Base-by-base conservation (phyloP, 1,284 basidiomycete genomes). In the Mycena sp. region DNA sequence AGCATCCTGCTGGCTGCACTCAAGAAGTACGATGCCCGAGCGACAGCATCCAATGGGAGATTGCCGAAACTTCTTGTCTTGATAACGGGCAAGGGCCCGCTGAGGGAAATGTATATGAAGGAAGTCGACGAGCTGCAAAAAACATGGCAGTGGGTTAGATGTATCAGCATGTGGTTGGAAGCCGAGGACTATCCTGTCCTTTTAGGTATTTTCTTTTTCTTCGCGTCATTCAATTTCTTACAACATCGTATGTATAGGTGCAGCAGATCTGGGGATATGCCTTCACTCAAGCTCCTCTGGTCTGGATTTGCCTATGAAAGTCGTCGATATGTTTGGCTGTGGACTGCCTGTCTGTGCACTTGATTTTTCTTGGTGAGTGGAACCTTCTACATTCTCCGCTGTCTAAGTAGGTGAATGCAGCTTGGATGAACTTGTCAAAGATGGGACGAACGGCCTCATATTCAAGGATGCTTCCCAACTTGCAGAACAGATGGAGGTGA, bases 251-350 rank as follows among this genome's bases (percentile, higher is more conserved):
- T 19, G 56, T 61, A n/a, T 62, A 94, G 94, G 97, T 28, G 92
- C 93, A 4, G 95, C 96, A 3, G 96, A 99, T 76, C 71, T 99
- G 19, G 98, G 98, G 1, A 86, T 99, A 50, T 95, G 90, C 61
- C 80, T 99, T 59, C 98, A 99, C 76, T 87, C 90, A 17, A 95
- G 93, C 74, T 96, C 94, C 1, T 97, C 94, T 0, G 93, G 88
- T 0, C 79, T 97, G 46, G 98, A 99, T 77, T 81, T 99, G 55
- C 98, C 98, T 2, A 99, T 99, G 98, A 99, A 99, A 78, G 91
- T 99, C 10, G 96, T 99, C 2, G 98, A 99, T 76, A 99, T 99
- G 98, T 98, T 99, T 77, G 98, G 98, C 0, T 99, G 96, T 69
- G 91, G 89, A 2, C 80, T 98, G 54, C 96, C 96, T 0, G 98